Conservation (phyloP, 2,329 filamentous ascomycete species). For the Xylariomycetidae sp. region DNA sequence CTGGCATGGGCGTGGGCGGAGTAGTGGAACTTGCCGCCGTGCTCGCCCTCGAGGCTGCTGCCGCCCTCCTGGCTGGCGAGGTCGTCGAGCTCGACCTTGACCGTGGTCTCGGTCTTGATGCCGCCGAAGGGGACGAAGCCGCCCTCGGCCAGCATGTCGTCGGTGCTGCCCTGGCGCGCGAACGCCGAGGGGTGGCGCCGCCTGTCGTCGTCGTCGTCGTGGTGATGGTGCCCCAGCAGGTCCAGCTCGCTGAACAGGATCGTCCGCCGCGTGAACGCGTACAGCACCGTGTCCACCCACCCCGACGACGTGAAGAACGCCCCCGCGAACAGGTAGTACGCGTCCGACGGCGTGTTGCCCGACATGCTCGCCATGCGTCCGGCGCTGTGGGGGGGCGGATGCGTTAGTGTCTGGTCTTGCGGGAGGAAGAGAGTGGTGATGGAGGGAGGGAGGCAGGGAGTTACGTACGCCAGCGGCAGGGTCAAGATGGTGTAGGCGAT, state of each 20-base stretch:
- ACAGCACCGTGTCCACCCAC: constrained; percentile 36
- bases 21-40: background rate
- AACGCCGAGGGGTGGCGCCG: constrained; percentile 5
- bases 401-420: too few species aligned
- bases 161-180: constrained; percentile 16
- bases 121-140: constrained; percentile 10
- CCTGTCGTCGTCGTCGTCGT: background rate
- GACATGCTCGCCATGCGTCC: constrained; percentile 45
- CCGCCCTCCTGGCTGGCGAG: constrained; percentile 9
- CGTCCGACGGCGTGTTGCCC: constrained; percentile 28
- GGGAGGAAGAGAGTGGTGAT: too few species aligned
- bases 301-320: constrained; percentile 32
- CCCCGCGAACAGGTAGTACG: constrained; percentile 28
- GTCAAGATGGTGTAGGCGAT: constrained; percentile 45
- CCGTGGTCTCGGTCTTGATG: constrained; percentile 19
- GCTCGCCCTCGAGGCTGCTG: constrained; percentile 1
- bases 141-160: constrained; percentile 15
- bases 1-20: constrained; percentile 1
- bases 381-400: constrained; percentile 24
- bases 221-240: constrained; percentile 3
- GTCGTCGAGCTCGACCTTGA: constrained; percentile 20
- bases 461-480: constrained; percentile 37
- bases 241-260: constrained; percentile 23
- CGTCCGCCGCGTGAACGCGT: constrained; percentile 34
- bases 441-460: too few species aligned